Base-by-base conservation (phyloP, 2,329 filamentous ascomycete genomes). In the Talaromyces sp. region DNA sequence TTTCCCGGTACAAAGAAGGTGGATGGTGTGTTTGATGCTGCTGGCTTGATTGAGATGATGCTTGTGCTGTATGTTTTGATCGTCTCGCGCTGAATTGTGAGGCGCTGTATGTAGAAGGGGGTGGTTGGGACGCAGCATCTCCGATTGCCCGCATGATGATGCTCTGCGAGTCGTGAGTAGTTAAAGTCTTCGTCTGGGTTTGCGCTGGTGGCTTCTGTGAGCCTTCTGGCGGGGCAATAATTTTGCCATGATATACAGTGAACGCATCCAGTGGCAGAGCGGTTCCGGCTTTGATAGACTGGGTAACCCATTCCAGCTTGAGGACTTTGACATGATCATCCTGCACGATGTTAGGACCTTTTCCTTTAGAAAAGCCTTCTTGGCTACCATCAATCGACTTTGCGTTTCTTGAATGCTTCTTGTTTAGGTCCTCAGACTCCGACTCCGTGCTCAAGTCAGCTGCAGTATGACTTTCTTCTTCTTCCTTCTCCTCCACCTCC, bases 1-100 rank as follows among this genome's bases (percentile, higher is more conserved):
- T 90, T 68, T 89, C 81, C 41, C 86, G 85, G 10, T 86, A 70
- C 6, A 95, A 74, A 58, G 77, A 74, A 54, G 78, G 79, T 61
- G 70, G 74, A 19, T 51, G 51, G 2, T 64, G 61, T 3, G 64
- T 63, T 57, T 73, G 67, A 24, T 63, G 70, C 56, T 73, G 67
- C 24, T 63, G 70, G 14, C 61, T 29, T 57, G 65, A 50, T 56
- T 62, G 27, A 52, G 48, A 52, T 19, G 19, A 46, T 17, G 19
- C n/a, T 21, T 46, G 24, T 35, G 21, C 10, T 17, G 10, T 5
- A 11, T 43, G 35, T 46, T 29, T 27, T 12, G 54, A 17, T 31
- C 54, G 55, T 50, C 56, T 59, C 68, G 65, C 41, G 66, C 65
- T 29, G 63, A 67, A 43, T 69, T 69, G 12, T 67, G 67, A 17